Conservation (phyloP, 164 flowering plant genomes). For the Berberis vulgaris region DNA sequence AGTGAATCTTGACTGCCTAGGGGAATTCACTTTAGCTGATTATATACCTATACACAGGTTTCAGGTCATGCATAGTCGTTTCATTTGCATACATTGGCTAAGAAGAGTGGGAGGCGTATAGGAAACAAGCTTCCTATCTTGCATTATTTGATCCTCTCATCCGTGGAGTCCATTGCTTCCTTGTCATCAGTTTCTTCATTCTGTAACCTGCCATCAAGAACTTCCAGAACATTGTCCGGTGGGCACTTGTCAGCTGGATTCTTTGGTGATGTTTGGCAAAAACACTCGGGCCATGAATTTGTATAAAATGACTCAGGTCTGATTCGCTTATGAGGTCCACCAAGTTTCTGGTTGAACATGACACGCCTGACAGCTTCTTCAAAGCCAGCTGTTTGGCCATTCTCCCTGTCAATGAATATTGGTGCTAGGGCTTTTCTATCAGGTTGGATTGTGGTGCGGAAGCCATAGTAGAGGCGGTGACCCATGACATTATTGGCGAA, state of each 20-base stretch:
- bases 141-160: constrained; percentile 17
- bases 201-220: constrained; percentile 38
- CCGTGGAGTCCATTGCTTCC: constrained; percentile 16
- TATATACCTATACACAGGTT: not conserved
- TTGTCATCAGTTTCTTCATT: constrained; percentile 21
- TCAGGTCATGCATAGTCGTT: not conserved
- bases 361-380: constrained; percentile 74
- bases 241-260: constrained; percentile 83
- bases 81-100: not conserved
- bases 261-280: constrained; percentile 62
- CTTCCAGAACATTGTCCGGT: constrained; percentile 56
- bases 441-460: constrained; percentile 77
- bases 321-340: constrained; percentile 88
- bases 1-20: too few relatives aligned
- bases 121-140: constrained; percentile 7
- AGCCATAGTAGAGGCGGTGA: constrained; percentile 91
- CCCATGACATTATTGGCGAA: constrained; percentile 97
- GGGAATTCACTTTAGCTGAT: too few relatives aligned
- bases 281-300: constrained; percentile 98
- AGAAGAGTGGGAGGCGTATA: not conserved
- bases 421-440: constrained; percentile 92
- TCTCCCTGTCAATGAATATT: constrained; percentile 63
- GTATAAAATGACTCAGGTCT: constrained; percentile 88
- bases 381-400: constrained; percentile 57
- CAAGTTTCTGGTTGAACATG: constrained; percentile 56